Evolutionary conservation across 805 yeast species (phyloP).

Genomic region (Saccharomycopsis sp.): DNA sequence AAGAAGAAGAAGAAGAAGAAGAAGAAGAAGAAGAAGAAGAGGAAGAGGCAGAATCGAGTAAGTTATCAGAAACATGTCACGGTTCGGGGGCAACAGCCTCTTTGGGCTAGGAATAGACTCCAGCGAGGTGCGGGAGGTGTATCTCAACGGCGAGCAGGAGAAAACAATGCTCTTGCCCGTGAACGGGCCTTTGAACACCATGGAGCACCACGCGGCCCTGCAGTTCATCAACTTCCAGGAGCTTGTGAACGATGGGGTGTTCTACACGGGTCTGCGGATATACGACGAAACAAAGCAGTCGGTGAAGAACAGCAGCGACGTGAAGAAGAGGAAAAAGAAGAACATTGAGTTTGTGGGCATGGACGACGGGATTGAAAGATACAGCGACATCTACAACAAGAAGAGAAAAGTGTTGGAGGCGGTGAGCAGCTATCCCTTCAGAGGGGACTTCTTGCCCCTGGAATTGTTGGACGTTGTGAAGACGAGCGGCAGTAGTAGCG

Average conservation of each 20-base stretch:
- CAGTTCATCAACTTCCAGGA: constrained; percentile 47
- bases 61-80: too few relatives aligned
- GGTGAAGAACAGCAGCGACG: constrained; percentile 23
- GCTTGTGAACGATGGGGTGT: constrained; percentile 55
- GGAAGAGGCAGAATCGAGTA: not conserved
- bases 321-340: constrained; percentile 14
- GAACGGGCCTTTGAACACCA: constrained; percentile 44
- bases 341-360: constrained; percentile 32
- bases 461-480: constrained; percentile 73
- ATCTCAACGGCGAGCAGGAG: constrained; percentile 11
- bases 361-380: constrained; percentile 69
- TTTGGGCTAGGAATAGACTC: constrained; percentile 18
- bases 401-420: constrained; percentile 63
- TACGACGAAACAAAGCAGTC: constrained; percentile 32
- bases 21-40: not conserved
- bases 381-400: constrained; percentile 71
- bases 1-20: not conserved
- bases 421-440: constrained; percentile 71
- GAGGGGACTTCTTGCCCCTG: constrained; percentile 59
- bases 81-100: constrained; percentile 16
- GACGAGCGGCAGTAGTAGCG: constrained; percentile 38
- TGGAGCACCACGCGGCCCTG: constrained; percentile 44
- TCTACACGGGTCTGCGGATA: constrained; percentile 62
- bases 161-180: constrained; percentile 39
- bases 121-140: constrained; percentile 17